Percentiles rank a stretch among this genome's conserved stretches.
Evolutionary conservation across 139 green algal species (phyloP).

Genomic region (Nannochloris sp.): DNA sequence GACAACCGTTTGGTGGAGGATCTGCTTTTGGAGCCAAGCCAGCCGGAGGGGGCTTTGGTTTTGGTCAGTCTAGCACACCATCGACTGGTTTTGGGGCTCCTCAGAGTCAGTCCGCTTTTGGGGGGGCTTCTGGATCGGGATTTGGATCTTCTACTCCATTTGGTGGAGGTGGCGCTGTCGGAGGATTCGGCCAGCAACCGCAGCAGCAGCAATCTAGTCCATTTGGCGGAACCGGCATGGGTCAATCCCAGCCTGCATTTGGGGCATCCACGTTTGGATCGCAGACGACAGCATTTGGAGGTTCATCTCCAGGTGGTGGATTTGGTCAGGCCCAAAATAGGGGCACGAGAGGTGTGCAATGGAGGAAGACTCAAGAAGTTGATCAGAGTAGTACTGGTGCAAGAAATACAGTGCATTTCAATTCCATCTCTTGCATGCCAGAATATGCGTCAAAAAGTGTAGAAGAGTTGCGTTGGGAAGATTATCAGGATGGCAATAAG

Average conservation of each 20-base stretch:
- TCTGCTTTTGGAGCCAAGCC: not conserved
- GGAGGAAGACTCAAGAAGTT: conserved; percentile 51
- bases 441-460: conserved; percentile 60
- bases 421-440: conserved; percentile 74
- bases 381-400: conserved; percentile 28
- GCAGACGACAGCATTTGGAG: conserved; percentile 37
- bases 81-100: conserved; percentile 37
- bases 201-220: conserved; percentile 1
- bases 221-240: conserved; percentile 5
- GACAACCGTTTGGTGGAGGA: not conserved
- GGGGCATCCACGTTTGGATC: conserved; percentile 6
- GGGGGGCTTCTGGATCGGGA: conserved; percentile 10
- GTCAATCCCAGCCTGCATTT: conserved; percentile 14
- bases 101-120: conserved; percentile 30
- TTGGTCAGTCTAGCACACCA: not conserved
- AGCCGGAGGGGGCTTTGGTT: conserved; percentile 1
- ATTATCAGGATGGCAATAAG: conserved; percentile 65
- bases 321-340: conserved; percentile 30
- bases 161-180: no score
- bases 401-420: conserved; percentile 36
- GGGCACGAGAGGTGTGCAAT: conserved; percentile 44
- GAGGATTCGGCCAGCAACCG: no score
- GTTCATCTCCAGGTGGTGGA: not conserved
- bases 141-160: conserved; percentile 25
- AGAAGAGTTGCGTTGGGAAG: conserved; percentile 86